Conservation (phyloP, 352 stramenopile species). For the Lagenidium giganteum region DNA sequence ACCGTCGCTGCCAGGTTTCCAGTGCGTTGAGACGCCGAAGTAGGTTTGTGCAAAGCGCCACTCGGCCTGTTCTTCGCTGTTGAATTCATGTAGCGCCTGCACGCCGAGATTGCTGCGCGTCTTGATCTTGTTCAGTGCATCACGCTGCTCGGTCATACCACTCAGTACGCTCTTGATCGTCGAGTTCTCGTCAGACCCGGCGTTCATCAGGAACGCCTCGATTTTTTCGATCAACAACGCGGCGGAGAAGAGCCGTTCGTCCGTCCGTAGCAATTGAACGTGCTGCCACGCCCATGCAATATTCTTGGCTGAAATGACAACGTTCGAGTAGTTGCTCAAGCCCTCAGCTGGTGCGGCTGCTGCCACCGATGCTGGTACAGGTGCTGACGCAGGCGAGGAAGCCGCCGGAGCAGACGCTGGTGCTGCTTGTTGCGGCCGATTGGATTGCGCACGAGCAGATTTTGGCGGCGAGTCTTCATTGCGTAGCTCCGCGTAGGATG, state of each 20-base stretch:
- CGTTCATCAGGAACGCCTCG: slow-evolving; percentile 28
- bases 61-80: slow-evolving; percentile 31
- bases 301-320: slow-evolving; percentile 36
- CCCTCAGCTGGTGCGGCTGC: slow-evolving; percentile 11
- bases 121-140: slow-evolving; percentile 38
- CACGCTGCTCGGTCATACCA: slow-evolving; percentile 35
- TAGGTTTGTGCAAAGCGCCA: slow-evolving; percentile 65
- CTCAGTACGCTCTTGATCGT: slow-evolving; percentile 19
- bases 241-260: slow-evolving; percentile 61
- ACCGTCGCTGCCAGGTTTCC: slow-evolving; percentile 57
- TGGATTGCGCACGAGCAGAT: no score
- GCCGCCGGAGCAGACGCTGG: no score
- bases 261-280: slow-evolving; percentile 40
- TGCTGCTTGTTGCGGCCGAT: no score
- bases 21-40: slow-evolving; percentile 58
- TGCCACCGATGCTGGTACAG: no score
- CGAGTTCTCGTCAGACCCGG: slow-evolving; percentile 10
- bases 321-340: slow-evolving; percentile 37
- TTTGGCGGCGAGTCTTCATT: no score
- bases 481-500: no score
- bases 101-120: slow-evolving; percentile 32
- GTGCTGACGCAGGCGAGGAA: no score
- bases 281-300: slow-evolving; percentile 59
- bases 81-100: slow-evolving; percentile 51
- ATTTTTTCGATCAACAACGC: slow-evolving; percentile 49